Conservation (phyloP, 139 green algal genomes). For the Chlorella sorokiniana region DNA sequence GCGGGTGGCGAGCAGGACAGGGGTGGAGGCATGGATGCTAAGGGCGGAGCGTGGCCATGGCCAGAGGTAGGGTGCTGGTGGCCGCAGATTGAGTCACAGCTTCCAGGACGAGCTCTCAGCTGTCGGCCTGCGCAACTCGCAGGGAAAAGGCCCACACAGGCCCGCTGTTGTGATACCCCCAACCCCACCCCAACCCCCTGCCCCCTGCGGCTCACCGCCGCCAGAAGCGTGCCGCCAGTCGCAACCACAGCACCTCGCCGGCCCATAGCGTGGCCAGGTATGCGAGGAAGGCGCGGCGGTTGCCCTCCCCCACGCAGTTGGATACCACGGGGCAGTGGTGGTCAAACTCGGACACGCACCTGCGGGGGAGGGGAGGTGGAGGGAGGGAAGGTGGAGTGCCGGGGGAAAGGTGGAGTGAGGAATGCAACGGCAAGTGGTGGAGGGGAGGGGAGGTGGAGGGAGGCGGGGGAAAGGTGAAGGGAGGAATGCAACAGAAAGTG, state of each 20-base stretch:
- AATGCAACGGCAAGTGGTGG: too few relatives aligned
- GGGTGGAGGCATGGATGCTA: too few relatives aligned
- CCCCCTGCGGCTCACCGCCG: neutral
- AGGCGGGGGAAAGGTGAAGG: too few relatives aligned
- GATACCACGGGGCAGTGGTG: slow-evolving; percentile 67
- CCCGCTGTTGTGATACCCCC: neutral
- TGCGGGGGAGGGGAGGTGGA: neutral
- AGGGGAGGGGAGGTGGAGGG: too few relatives aligned
- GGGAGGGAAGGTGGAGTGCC: neutral
- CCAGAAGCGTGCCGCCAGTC: slow-evolving; percentile 32
- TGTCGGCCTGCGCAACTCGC: too few relatives aligned
- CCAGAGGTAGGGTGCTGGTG: too few relatives aligned
- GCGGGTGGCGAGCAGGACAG: too few relatives aligned
- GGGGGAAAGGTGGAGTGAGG: too few relatives aligned
- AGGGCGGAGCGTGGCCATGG: too few relatives aligned
- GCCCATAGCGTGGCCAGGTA: slow-evolving; percentile 47
- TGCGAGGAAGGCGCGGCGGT: slow-evolving; percentile 48
- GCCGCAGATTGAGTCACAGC: too few relatives aligned
- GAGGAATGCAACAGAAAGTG: too few relatives aligned
- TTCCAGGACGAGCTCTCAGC: too few relatives aligned
- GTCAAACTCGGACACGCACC: slow-evolving; percentile 60
- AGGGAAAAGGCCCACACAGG: neutral
- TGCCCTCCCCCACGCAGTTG: slow-evolving; percentile 61
- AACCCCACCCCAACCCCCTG: neutral
- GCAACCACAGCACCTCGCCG: slow-evolving; percentile 52